phyloP scores from a whole-genome alignment of 805 yeast genomes.

The Cyberlindnera euphorbiiphila region DNA sequence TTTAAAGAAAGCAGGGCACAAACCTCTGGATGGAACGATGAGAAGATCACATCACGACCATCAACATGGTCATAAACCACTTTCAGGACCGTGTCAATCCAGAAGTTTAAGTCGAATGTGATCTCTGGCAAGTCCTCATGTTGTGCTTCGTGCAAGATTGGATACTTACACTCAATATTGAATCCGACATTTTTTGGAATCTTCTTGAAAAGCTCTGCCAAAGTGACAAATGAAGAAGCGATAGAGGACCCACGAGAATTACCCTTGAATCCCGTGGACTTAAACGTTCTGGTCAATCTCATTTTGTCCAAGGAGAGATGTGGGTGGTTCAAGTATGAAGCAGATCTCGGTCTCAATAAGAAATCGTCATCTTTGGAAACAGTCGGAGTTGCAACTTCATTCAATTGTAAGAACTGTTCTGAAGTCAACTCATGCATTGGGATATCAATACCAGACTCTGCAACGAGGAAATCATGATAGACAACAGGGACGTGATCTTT shows the following conservation, averaged over 20 bases:
- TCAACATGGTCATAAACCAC: constrained; percentile 72
- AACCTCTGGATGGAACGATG: constrained; percentile 93
- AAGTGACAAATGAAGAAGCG: constrained; percentile 88
- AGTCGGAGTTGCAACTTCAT: constrained; percentile 27
- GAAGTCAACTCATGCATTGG: constrained; percentile 92
- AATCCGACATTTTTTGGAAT: constrained; percentile 84
- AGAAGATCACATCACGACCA: constrained; percentile 83
- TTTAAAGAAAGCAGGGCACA: constrained; percentile 82
- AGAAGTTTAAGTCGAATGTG: constrained; percentile 77
- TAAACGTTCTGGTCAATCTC: constrained; percentile 86
- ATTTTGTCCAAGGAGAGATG: constrained; percentile 48
- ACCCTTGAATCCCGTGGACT: constrained; percentile 85
- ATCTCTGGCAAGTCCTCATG: constrained; percentile 83
- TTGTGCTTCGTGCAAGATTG: constrained; percentile 91
- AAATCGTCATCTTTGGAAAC: constrained; percentile 28
- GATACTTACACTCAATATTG: constrained; percentile 92
- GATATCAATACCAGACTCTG: constrained; percentile 92
- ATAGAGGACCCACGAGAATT: constrained; percentile 84
- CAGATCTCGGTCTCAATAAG: constrained; percentile 28
- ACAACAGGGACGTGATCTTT: constrained; percentile 89
- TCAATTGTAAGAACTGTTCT: constrained; percentile 75
- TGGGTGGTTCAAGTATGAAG: constrained; percentile 17
- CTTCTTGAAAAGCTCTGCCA: constrained; percentile 77
- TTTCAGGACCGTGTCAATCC: constrained; percentile 83
- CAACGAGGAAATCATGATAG: constrained; percentile 90